Evolutionary conservation across 257 asterid species (phyloP).

Genomic region (Penstemon eatonii): DNA sequence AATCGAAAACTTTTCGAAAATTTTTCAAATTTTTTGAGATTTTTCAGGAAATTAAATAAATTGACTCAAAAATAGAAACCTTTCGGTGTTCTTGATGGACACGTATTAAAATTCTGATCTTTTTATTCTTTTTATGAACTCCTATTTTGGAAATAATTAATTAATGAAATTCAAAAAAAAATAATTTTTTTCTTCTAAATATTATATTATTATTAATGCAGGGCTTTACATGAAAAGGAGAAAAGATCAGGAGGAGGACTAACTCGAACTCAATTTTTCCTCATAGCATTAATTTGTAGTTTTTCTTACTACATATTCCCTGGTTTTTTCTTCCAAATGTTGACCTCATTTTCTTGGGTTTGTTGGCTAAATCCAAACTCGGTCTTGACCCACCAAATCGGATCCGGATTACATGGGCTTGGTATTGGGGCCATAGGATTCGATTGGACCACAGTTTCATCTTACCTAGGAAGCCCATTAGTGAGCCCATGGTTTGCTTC

Average conservation of each 20-base stretch:
- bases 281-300: conserved; percentile 36
- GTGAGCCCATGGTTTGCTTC: conserved; percentile 63
- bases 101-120: too few species aligned
- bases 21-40: too few species aligned
- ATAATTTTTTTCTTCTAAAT: not conserved
- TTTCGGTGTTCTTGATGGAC: too few species aligned
- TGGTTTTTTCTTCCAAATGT: conserved; percentile 39
- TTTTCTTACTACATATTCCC: conserved; percentile 45
- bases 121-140: not conserved
- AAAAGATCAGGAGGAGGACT: conserved; percentile 35
- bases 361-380: conserved; percentile 53
- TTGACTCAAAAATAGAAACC: too few species aligned
- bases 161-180: not conserved
- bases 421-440: conserved; percentile 49
- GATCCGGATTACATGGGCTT: conserved; percentile 46
- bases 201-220: not conserved
- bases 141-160: not conserved
- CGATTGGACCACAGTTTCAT: conserved; percentile 47
- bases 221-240: conserved; percentile 55
- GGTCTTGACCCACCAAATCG: conserved; percentile 41
- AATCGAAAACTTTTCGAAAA: too few species aligned
- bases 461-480: conserved; percentile 53
- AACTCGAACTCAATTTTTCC: conserved; percentile 48
- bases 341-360: conserved; percentile 49
- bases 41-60: too few species aligned